Percentiles rank a stretch among this genome's conserved stretches.
Evolutionary conservation across 2,329 filamentous ascomycete species (phyloP).

Genomic region (Neonectria sp.): DNA sequence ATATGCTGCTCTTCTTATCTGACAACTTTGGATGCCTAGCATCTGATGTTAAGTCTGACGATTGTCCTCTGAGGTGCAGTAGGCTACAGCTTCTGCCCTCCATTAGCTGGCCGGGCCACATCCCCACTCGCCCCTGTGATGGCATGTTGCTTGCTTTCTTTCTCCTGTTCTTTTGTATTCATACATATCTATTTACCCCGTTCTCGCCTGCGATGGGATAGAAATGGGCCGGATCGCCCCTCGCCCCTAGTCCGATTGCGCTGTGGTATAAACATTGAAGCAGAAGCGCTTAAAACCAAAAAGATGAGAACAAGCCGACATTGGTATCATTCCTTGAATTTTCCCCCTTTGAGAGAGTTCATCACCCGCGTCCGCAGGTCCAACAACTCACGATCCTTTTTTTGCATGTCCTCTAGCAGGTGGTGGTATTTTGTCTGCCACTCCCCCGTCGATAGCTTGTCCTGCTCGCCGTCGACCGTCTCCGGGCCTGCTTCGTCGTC

Average conservation of each 20-base stretch:
- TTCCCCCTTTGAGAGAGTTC: constrained; percentile 50
- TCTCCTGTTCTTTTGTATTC: constrained; percentile 6
- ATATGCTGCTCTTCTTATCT: background rate
- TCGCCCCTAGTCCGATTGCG: constrained; percentile 2
- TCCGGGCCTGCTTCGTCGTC: constrained; percentile 35
- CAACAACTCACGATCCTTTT: constrained; percentile 68
- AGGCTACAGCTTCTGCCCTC: constrained; percentile 2
- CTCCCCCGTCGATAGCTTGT: constrained; percentile 52
- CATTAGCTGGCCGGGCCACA: background rate
- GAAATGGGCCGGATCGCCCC: constrained; percentile 1
- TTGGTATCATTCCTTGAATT: constrained; percentile 40
- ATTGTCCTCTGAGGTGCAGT: background rate
- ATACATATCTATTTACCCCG: constrained; percentile 11
- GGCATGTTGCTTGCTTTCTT: constrained; percentile 7
- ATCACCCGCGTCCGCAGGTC: constrained; percentile 62
- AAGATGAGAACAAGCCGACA: constrained; percentile 21
- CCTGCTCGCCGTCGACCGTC: constrained; percentile 30
- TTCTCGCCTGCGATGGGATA: constrained; percentile 15
- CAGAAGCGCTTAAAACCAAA: constrained; percentile 15
- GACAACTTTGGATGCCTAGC: constrained; percentile 4
- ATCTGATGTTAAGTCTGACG: constrained; percentile 11
- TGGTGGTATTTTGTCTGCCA: constrained; percentile 71
- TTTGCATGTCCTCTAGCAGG: constrained; percentile 72
- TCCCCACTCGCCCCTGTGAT: constrained; percentile 6
- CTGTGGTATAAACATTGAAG: constrained; percentile 18